Evolutionary conservation across 768 basidiomycete genomes (phyloP), one percentile per base, ranked within the genome.

Genomic region (Favolaschia claudopus): DNA sequence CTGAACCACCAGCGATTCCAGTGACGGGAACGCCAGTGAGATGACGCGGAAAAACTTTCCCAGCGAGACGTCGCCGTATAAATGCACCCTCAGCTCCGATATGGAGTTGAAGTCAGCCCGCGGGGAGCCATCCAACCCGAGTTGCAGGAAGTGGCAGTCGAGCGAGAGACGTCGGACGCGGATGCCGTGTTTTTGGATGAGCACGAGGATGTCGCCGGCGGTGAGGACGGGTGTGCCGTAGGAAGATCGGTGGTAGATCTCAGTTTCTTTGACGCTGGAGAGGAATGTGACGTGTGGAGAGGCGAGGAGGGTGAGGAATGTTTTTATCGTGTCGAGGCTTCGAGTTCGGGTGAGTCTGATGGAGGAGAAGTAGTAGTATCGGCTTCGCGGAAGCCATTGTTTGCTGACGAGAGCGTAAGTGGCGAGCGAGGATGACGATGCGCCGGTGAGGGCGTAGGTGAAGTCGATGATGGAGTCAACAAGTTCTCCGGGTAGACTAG

Each of bases 381-480:
- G 40, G 33, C 44, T 52, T 13, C 60, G 49, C 4, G 60, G 44
- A 2, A 57, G 8, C 60, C 60, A 62, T 20, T 50, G 42, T 15
- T 37, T 20, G 9, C 42, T 32, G 10, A 62, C 55, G 15, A 62
- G 60, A 20, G 55, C 40, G 37, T 31, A 62, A 2, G 44, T 25
- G 7, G 50, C 22, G 19, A 57, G 44, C 3, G 44, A 28, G 4
- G 39, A 33, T n/a, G n/a, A n/a, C n/a, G n/a, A n/a, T n/a, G n/a
- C n/a, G n/a, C 27, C 22, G 44, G 34, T 36, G 12, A 28, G 15
- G 7, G 54, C 25, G 14, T 33, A n/a, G 7, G 29, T 9, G 3
- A 7, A 0, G 44, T 62, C 60, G 24, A 62, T 29, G 36, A 62
- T 47, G 7, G 42, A 24, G 43, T 62, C 60, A 14, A 51, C 47